Evolutionary conservation across 306 rosid species (phyloP), one percentile per base, ranked within the genome.

Genomic region (Rosa chinensis): DNA sequence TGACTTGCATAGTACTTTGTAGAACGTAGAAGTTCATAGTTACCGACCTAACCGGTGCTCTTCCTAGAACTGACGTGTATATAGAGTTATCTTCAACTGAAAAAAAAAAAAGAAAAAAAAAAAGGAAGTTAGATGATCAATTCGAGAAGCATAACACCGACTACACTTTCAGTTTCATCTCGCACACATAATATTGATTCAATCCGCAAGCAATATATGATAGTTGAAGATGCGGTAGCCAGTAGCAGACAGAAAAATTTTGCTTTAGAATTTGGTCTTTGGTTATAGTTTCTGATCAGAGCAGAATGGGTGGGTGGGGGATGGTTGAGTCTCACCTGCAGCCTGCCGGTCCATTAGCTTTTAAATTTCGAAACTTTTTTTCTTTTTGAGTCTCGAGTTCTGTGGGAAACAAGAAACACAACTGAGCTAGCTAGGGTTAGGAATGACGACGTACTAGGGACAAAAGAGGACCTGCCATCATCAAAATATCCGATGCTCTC

Each of bases 401-500:
- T 21, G 40, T 74, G 10, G 20, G 75, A 66, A 25, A 42, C 40
- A 77, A 77, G 73, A 32, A 39, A 66, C 62, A 3, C 14, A 72
- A 53, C 23, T n/a, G 62, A 55, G 42, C n/a, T 50, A 55, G 42
- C n/a, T 50, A 67, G 80, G 67, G 75, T 21, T 42, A 52, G 42
- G 56, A 80, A 20, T 44, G 45, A 49, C 40, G 47, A 21, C 16
- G 78, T 9, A 80, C 16, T 80, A 11, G 81, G 78, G 84, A 86
- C 84, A 88, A 74, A 52, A 73, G 47, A 80, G 88, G 87, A 75
- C 93, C 94, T 32, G 37, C 37, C 88, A 84, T 78, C 16, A 18
- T 20, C 83, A 90, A 91, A 61, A 91, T 87, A 87, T 89, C 79
- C 81, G 85, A 78, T 89, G 91, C 86, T 86, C 85, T 85, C 89